A percentile compares a stretch with the other conserved stretches of the same genome.
Evolutionary conservation across 1,284 basidiomycete genomes (phyloP).

Genomic region (Rhodotorula sp.): DNA sequence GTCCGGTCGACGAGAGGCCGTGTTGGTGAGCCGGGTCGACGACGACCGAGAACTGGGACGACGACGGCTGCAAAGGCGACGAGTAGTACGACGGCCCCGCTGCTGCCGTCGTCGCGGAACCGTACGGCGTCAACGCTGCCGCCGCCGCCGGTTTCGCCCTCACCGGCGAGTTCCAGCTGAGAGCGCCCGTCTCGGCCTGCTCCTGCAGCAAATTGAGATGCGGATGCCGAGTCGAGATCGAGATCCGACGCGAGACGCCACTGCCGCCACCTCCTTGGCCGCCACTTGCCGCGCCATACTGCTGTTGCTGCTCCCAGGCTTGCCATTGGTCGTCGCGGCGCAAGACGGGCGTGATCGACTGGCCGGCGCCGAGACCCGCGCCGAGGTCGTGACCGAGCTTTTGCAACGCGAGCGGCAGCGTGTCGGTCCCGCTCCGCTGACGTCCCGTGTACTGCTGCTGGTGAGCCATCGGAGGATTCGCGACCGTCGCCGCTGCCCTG

Average conservation of each 20-base stretch:
- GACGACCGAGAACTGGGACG: constrained; percentile 34
- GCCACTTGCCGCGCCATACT: neutral
- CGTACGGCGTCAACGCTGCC: neutral
- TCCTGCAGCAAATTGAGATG: constrained; percentile 86
- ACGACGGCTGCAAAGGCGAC: constrained; percentile 14
- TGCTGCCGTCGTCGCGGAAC: neutral
- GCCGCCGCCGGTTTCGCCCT: constrained; percentile 42
- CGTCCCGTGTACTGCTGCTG: constrained; percentile 54
- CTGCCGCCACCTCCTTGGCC: neutral
- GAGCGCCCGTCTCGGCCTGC: constrained; percentile 52
- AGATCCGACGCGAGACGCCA: constrained; percentile 63
- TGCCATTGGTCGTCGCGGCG: constrained; percentile 40
- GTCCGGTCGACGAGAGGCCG: neutral
- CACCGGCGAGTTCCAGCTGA: constrained; percentile 51
- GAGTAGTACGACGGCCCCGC: constrained; percentile 22
- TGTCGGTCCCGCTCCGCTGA: constrained; percentile 73
- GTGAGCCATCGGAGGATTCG: constrained; percentile 42
- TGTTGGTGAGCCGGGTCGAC: constrained; percentile 25
- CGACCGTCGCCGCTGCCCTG: constrained; percentile 13
- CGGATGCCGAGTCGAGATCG: constrained; percentile 68
- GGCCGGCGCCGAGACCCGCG: constrained; percentile 21
- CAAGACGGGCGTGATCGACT: constrained; percentile 38
- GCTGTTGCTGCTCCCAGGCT: constrained; percentile 35
- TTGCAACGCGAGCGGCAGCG: constrained; percentile 82
- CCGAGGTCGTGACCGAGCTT: constrained; percentile 48